phyloP scores from a whole-genome alignment of 2,329 filamentous ascomycete species.

The Diaporthe helianthi region DNA sequence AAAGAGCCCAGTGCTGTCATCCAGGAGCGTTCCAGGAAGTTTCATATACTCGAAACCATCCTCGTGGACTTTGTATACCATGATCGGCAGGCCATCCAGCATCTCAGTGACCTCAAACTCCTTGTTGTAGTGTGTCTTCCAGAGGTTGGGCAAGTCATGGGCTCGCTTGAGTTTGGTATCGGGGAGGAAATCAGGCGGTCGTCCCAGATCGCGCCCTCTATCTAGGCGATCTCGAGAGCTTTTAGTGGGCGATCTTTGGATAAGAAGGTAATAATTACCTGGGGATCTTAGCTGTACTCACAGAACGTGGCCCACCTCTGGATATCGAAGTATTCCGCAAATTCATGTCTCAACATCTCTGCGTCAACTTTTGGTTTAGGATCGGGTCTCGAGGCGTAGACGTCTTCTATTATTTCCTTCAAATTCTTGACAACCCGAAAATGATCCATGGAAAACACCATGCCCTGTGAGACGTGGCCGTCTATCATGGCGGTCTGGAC shows the following conservation, averaged over 20 bases:
- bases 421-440: not conserved
- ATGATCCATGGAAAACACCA: not conserved
- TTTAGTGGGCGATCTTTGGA: not conserved
- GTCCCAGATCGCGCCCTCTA: not conserved
- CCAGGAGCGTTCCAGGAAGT: not conserved
- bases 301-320: not conserved
- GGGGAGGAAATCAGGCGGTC: not conserved
- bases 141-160: not conserved
- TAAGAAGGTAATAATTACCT: not conserved
- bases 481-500: not conserved
- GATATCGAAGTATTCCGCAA: not conserved
- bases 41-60: not conserved
- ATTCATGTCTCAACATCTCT: not conserved
- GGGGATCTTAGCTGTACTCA: not conserved
- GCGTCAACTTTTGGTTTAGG: not conserved
- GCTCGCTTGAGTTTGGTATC: not conserved
- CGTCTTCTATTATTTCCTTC: not conserved
- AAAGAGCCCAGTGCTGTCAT: not conserved
- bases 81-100: not conserved
- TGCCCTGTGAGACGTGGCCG: slow-evolving; percentile 3
- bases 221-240: not conserved
- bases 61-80: not conserved
- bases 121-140: not conserved
- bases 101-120: slow-evolving; percentile 8
- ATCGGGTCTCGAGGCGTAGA: too few species aligned